Conservation (phyloP, 1,139 yeast species). For the Geotrichum phurueaensis region DNA sequence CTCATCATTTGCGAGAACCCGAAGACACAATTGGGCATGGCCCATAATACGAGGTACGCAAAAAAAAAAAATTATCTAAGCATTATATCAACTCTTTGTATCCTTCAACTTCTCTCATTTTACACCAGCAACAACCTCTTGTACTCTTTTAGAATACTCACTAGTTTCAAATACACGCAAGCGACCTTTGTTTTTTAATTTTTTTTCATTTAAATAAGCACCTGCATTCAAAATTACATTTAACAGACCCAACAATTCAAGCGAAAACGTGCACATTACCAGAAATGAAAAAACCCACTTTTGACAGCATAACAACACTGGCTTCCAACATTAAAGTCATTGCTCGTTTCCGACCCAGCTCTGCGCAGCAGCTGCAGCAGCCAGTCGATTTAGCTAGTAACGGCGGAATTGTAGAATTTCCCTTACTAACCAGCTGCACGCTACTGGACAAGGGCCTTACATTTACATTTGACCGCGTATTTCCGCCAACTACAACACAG, state of each 20-base stretch:
- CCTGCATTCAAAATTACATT: too few relatives aligned
- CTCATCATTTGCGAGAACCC: neutral
- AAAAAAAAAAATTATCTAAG: neutral
- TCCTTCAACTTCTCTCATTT: neutral
- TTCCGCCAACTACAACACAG: conserved; percentile 48
- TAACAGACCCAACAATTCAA: too few relatives aligned
- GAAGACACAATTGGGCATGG: neutral
- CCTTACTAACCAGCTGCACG: neutral
- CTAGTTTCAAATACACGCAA: neutral
- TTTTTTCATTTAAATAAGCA: too few relatives aligned
- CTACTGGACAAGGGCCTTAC: conserved; percentile 13
- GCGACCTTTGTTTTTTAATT: neutral
- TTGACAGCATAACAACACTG: neutral
- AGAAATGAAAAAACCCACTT: neutral
- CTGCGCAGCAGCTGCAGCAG: neutral
- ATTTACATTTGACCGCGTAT: conserved; percentile 65
- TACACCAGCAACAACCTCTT: neutral
- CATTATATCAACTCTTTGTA: neutral
- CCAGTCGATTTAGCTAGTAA: neutral
- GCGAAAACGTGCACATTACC: neutral
- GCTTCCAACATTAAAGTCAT: neutral
- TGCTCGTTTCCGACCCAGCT: neutral
- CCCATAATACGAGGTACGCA: neutral
- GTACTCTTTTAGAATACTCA: too few relatives aligned
- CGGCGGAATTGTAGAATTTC: neutral